Conservation (phyloP, 192 early-diverging fungal genomes). For the Mortierella hygrophila region DNA sequence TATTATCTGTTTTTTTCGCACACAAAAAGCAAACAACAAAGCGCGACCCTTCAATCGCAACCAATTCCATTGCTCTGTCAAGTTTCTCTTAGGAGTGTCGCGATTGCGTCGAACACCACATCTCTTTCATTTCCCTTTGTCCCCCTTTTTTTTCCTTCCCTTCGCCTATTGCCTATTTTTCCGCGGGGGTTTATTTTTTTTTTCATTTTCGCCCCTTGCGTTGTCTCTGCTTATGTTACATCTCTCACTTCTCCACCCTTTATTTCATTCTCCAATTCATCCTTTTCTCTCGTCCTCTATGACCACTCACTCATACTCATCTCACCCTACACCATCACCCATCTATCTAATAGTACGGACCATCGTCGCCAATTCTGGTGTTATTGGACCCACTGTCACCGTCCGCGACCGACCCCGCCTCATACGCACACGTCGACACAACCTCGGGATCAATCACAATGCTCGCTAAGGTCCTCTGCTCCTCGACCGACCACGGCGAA, state of each 20-base stretch:
- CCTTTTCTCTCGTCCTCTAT: background rate
- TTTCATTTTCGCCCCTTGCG: background rate
- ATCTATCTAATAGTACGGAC: conserved; percentile 28
- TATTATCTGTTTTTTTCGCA: background rate
- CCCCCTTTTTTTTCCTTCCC: background rate
- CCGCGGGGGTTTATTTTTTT: background rate
- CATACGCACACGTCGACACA: conserved; percentile 44
- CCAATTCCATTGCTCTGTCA: background rate
- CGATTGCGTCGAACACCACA: background rate
- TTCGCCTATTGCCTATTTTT: background rate
- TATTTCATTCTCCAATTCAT: background rate
- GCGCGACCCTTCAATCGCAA: background rate
- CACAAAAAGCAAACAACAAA: background rate
- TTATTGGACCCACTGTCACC: conserved; percentile 40
- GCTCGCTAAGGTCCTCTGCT: conserved; percentile 52
- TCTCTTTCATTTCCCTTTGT: background rate
- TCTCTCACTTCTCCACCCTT: too few relatives aligned
- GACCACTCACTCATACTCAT: background rate
- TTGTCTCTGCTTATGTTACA: background rate
- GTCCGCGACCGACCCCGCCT: conserved; percentile 26
- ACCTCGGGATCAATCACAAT: conserved; percentile 45
- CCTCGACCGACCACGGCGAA: conserved; percentile 54
- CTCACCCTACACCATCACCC: background rate
- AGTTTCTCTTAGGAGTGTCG: background rate
- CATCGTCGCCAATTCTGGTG: conserved; percentile 36